Evolutionary conservation across 2,329 filamentous ascomycete genomes (phyloP).

Genomic region (Paraphoma sp.): DNA sequence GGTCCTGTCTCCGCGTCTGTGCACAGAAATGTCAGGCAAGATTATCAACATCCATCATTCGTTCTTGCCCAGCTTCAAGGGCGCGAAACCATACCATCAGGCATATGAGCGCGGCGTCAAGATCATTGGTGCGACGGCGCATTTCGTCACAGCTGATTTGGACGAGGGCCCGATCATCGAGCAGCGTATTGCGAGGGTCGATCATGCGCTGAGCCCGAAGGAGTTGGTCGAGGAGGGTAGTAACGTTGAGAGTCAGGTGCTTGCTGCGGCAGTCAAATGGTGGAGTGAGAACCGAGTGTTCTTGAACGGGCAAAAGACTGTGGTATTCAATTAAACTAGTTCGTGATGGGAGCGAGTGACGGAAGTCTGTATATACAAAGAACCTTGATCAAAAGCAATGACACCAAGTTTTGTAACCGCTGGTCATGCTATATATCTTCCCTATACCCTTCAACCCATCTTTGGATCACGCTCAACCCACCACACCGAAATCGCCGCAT

Average conservation of each 20-base stretch:
- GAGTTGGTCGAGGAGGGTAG: conserved; percentile 80
- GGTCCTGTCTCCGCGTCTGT: conserved; percentile 76
- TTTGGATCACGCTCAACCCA: neutral
- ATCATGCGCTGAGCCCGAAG: conserved; percentile 78
- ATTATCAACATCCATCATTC: conserved; percentile 95
- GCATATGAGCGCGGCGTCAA: conserved; percentile 86
- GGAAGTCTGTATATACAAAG: conserved; percentile 2
- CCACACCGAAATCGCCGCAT: neutral
- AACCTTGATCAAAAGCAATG: neutral
- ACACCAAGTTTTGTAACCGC: neutral
- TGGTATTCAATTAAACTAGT: conserved; percentile 67
- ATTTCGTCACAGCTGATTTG: conserved; percentile 84
- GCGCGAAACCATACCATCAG: conserved; percentile 87
- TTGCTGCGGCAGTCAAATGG: conserved; percentile 84
- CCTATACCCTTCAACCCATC: neutral
- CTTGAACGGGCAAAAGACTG: conserved; percentile 79
- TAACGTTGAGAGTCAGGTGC: conserved; percentile 82
- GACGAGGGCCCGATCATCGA: conserved; percentile 90
- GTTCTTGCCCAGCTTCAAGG: conserved; percentile 87
- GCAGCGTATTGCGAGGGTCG: conserved; percentile 78
- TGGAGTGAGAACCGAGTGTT: conserved; percentile 80
- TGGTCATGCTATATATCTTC: neutral
- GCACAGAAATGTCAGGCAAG: conserved; percentile 78
- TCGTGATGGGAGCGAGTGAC: neutral
- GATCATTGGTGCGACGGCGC: conserved; percentile 85